Evolutionary conservation across 2,329 filamentous ascomycete genomes (phyloP).

Genomic region (Verticillium nubilum): DNA sequence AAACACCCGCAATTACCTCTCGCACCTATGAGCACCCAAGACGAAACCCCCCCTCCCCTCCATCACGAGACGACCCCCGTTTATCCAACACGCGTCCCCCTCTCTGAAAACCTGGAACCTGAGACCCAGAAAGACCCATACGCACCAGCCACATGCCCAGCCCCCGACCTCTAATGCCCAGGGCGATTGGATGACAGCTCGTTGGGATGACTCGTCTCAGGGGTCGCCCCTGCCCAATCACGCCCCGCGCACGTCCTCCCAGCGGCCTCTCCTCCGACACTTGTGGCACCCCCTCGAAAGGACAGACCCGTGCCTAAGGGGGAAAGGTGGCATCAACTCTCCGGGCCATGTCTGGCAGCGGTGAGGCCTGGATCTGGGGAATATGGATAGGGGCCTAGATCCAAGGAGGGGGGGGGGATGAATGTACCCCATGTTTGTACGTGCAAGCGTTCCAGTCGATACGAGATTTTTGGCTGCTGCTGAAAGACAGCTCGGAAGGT

Average conservation of each 20-base stretch:
- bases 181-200: background rate
- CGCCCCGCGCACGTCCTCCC: background rate
- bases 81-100: background rate
- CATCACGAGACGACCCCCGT: conserved; percentile 1
- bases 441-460: too few species aligned
- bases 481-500: too few species aligned
- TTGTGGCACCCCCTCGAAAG: too few species aligned
- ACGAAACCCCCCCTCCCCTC: background rate
- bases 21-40: background rate
- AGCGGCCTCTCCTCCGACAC: conserved; percentile 1
- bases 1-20: background rate
- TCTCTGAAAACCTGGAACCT: background rate
- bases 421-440: too few species aligned
- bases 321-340: background rate
- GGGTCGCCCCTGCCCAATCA: background rate
- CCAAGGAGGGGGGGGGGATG: background rate
- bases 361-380: background rate
- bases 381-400: background rate
- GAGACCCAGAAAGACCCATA: background rate
- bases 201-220: conserved; percentile 1
- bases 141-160: background rate
- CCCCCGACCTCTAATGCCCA: background rate
- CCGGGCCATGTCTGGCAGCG: background rate
- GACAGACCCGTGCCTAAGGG: background rate
- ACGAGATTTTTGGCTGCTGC: too few species aligned